Evolutionary conservation across 306 rosid genomes (phyloP).

Genomic region (Mucuna pruriens): DNA sequence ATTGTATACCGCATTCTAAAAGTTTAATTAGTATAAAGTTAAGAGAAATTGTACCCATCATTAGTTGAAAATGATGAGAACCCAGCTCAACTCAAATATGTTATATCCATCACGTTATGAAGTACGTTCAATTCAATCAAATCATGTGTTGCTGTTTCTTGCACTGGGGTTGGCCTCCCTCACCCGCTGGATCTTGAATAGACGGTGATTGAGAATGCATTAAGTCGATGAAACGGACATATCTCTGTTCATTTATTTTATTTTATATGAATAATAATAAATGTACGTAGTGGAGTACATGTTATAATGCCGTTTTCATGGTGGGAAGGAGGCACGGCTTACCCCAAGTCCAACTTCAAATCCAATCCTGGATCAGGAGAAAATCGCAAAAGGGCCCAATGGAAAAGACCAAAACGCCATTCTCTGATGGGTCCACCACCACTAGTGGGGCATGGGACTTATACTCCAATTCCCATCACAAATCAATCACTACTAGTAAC

Average conservation of each 20-base stretch:
- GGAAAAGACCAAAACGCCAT: neutral
- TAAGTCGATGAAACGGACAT: slow-evolving; percentile 34
- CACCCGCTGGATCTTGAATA: slow-evolving; percentile 15
- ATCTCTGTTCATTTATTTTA: neutral
- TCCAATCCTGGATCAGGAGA: neutral
- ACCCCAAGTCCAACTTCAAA: neutral
- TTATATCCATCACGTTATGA: neutral
- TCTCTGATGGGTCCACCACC: neutral
- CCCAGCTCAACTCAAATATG: neutral
- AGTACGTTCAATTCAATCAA: slow-evolving; percentile 5
- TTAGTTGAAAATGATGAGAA: slow-evolving; percentile 22
- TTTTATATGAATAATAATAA: neutral
- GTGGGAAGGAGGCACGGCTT: neutral
- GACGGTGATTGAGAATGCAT: slow-evolving; percentile 34
- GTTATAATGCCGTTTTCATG: neutral
- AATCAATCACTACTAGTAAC: slow-evolving; percentile 32
- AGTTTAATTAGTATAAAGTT: slow-evolving; percentile 6
- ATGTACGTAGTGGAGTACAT: slow-evolving; percentile 27
- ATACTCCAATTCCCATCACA: slow-evolving; percentile 25
- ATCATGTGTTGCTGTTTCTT: neutral
- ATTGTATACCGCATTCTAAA: slow-evolving; percentile 1
- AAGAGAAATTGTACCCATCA: slow-evolving; percentile 8
- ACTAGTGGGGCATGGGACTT: slow-evolving; percentile 32
- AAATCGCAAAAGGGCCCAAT: neutral
- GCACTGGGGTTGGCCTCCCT: neutral